Conservation (phyloP, 2,329 filamentous ascomycete genomes). For the Zalaria sp. region DNA sequence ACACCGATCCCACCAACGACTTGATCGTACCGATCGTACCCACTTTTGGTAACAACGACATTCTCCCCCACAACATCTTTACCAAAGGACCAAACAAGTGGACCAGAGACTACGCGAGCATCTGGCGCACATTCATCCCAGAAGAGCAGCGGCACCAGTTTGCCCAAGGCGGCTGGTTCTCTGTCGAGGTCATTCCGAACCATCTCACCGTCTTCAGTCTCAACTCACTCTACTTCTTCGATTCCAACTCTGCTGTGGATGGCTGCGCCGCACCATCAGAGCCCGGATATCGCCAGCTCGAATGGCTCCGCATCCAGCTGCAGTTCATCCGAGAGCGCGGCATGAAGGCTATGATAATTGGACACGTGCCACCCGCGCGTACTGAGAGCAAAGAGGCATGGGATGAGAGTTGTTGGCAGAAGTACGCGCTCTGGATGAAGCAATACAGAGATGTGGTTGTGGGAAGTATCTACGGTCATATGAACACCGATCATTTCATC, state of each 20-base stretch:
- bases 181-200: constrained; percentile 76
- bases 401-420: constrained; percentile 98
- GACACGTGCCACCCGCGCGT: constrained; percentile 83
- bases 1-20: constrained; percentile 37
- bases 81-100: constrained; percentile 72
- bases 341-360: constrained; percentile 89
- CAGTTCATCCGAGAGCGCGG: constrained; percentile 66
- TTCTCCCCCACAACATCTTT: constrained; percentile 93
- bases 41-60: constrained; percentile 93
- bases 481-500: constrained; percentile 98
- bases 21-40: constrained; percentile 71
- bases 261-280: constrained; percentile 68
- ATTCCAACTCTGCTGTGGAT: constrained; percentile 83
- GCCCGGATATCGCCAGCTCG: constrained; percentile 87
- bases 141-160: constrained; percentile 87
- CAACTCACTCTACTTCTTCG: constrained; percentile 94
- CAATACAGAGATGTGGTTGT: constrained; percentile 86
- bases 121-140: constrained; percentile 82
- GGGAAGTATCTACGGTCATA: constrained; percentile 73
- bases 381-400: constrained; percentile 75
- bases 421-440: constrained; percentile 79
- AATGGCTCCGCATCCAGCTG: constrained; percentile 86
- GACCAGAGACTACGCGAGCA: constrained; percentile 59
- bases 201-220: constrained; percentile 82
- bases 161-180: constrained; percentile 87